Evolutionary conservation across 805 yeast species (phyloP).

Genomic region (Candida xiaguanensis): DNA sequence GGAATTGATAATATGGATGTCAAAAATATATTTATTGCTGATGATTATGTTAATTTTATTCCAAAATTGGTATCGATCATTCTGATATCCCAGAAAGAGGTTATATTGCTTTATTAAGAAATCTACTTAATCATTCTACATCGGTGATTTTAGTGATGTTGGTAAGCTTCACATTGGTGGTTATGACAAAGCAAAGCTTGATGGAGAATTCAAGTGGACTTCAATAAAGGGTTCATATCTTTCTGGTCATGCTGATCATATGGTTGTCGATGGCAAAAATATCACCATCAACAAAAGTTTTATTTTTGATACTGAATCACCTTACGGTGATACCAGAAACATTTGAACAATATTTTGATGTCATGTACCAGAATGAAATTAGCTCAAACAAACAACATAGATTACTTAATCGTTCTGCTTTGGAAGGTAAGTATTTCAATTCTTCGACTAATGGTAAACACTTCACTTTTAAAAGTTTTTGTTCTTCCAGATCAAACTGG

Average conservation of each 20-base stretch:
- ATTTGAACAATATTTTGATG: neutral
- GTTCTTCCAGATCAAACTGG: neutral
- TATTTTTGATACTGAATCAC: neutral
- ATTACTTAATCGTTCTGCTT: neutral
- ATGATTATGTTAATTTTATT: neutral
- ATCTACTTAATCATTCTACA: neutral
- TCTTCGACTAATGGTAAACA: neutral
- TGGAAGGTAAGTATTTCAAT: neutral
- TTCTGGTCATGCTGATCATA: neutral
- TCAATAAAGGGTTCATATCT: neutral
- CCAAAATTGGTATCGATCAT: neutral
- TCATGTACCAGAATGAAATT: neutral
- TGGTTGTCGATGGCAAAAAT: neutral
- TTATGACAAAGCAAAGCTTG: slow-evolving; percentile 1
- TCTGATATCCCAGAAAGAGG: neutral
- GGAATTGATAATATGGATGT: neutral
- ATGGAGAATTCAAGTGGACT: neutral
- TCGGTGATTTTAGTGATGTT: neutral
- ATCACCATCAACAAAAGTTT: neutral
- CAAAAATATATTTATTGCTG: neutral
- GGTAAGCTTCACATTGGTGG: neutral
- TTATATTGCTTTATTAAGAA: neutral
- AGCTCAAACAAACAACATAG: no score
- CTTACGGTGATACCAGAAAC: neutral
- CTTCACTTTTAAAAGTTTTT: no score